These are phyloP conservation scores for Rubus idaeus DNA, from an alignment of 306 rosid species.

Conservation along the genomic window DNA sequence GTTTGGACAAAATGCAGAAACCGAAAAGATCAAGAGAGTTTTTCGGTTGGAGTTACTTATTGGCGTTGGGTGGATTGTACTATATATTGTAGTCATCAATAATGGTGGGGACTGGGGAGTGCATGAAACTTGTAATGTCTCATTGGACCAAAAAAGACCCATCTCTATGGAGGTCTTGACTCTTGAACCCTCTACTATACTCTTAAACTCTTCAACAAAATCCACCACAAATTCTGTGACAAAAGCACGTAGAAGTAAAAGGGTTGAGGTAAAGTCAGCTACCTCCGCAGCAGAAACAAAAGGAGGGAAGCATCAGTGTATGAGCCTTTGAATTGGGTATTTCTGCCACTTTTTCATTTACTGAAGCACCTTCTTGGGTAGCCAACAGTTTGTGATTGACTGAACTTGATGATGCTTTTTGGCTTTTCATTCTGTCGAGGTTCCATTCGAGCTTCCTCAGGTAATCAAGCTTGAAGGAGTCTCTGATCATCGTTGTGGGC, in stretches of 20 bases:
- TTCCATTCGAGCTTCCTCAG: constrained; percentile 43
- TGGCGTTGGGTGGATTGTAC: background rate
- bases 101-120: background rate
- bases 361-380: constrained; percentile 9
- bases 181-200: too few relatives aligned
- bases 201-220: too few relatives aligned
- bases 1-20: background rate
- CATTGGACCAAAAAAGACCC: too few relatives aligned
- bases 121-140: too few relatives aligned
- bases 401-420: constrained; percentile 16
- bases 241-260: background rate
- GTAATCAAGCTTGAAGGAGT: constrained; percentile 39
- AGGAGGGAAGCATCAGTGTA: constrained; percentile 24
- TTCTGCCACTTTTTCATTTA: background rate
- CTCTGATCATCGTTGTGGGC: constrained; percentile 43
- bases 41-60: background rate
- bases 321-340: constrained; percentile 7
- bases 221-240: background rate
- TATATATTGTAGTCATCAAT: background rate
- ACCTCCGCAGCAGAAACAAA: constrained; percentile 44
- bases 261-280: background rate
- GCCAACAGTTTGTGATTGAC: constrained; percentile 30
- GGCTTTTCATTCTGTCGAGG: constrained; percentile 33
- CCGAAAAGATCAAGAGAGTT: too few relatives aligned
- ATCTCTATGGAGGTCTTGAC: too few relatives aligned